Conservation (phyloP, 1,284 basidiomycete species). For the Entoloma clypeatum region DNA sequence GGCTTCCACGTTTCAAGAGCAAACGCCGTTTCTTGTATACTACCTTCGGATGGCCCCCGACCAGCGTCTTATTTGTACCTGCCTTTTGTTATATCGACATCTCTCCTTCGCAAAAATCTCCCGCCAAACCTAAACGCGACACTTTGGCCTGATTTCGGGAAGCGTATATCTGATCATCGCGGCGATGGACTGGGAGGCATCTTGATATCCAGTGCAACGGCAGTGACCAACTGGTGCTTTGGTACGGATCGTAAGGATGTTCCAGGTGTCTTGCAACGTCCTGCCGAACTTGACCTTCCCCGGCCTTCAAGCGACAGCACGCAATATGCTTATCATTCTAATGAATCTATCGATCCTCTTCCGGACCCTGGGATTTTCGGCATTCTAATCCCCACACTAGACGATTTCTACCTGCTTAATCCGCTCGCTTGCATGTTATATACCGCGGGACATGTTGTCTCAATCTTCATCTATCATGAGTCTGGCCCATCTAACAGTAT, state of each 20-base stretch:
- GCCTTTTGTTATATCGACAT: conserved; percentile 48
- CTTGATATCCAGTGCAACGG: conserved; percentile 18
- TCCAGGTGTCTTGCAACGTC: no score
- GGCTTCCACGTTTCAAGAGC: conserved; percentile 31
- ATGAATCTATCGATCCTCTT: conserved; percentile 7
- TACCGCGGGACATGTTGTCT: conserved; percentile 31
- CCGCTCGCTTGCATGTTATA: conserved; percentile 45
- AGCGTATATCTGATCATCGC: conserved; percentile 25
- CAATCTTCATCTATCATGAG: conserved; percentile 33
- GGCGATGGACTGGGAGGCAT: conserved; percentile 30
- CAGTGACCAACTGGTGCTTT: conserved; percentile 24
- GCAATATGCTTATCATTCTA: background rate
- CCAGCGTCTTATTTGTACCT: conserved; percentile 50
- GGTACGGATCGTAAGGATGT: no score
- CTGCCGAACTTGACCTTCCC: background rate
- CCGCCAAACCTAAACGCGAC: conserved; percentile 12
- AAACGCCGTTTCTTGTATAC: conserved; percentile 29
- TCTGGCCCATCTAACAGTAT: conserved; percentile 5
- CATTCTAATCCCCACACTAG: conserved; percentile 34
- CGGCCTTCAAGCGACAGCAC: background rate
- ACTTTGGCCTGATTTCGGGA: conserved; percentile 45
- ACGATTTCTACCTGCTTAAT: conserved; percentile 40
- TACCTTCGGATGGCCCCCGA: conserved; percentile 25
- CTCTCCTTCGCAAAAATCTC: conserved; percentile 24
- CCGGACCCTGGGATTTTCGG: conserved; percentile 22